A percentile compares a stretch with the other conserved stretches of the same genome.
These are phyloP conservation scores for Cetraspora pellucida DNA, from an alignment of 192 early-diverging fungal genomes.

Conservation along the genomic window DNA sequence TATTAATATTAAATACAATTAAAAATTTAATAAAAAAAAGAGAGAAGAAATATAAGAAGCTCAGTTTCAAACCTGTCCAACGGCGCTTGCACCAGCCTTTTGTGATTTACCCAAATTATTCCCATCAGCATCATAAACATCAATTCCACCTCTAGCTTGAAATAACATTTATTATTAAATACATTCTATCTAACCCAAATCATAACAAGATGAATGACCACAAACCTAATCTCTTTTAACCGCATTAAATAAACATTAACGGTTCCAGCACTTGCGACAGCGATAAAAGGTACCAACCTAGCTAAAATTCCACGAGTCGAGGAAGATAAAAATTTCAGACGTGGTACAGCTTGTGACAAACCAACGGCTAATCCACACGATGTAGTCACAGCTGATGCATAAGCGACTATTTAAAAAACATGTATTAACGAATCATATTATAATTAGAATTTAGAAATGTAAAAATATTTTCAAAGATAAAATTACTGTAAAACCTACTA, in stretches of 20 bases:
- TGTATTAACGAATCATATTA: neutral
- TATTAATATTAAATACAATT: neutral
- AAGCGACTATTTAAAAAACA: conserved; percentile 58
- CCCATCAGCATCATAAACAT: conserved; percentile 68
- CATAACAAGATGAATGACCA: neutral
- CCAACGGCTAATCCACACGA: conserved; percentile 78
- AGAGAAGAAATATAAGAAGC: neutral
- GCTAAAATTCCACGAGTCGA: conserved; percentile 45
- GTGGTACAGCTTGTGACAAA: conserved; percentile 64
- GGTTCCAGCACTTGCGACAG: conserved; percentile 80
- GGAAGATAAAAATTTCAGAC: conserved; percentile 51
- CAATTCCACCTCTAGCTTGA: conserved; percentile 67
- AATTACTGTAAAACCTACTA: conserved; percentile 49
- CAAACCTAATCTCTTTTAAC: conserved; percentile 69
- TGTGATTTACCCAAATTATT: conserved; percentile 68
- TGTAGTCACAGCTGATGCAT: conserved; percentile 72
- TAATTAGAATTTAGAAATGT: neutral
- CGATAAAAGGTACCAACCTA: conserved; percentile 70
- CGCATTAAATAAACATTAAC: conserved; percentile 85
- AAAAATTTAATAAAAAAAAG: neutral
- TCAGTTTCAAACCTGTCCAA: conserved; percentile 54
- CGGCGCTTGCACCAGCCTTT: conserved; percentile 64
- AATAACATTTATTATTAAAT: conserved; percentile 10
- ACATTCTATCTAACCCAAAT: neutral
- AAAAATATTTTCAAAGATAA: neutral